Evolutionary conservation across 139 green algal genomes (phyloP).

Genomic region (Trebouxia sp.): DNA sequence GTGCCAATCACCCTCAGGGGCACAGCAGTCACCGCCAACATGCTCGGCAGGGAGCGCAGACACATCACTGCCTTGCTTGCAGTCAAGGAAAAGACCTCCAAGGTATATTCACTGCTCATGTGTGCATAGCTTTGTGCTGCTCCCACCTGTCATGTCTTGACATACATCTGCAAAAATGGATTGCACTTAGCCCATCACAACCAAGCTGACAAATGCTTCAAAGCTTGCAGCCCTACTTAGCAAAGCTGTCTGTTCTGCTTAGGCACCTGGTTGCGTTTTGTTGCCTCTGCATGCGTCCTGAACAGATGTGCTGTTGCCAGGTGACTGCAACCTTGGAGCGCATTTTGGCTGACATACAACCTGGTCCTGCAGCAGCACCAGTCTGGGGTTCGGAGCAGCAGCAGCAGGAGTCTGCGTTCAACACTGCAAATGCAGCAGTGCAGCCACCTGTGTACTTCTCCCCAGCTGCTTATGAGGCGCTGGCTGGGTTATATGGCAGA

Average conservation of each 20-base stretch:
- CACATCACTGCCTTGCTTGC: conserved; percentile 2
- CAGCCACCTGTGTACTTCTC: conserved; percentile 12
- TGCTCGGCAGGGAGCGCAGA: background rate
- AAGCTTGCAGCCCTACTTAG: background rate
- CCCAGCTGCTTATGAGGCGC: background rate
- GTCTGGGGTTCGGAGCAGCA: background rate
- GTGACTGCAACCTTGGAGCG: conserved; percentile 10
- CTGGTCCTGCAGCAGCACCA: background rate
- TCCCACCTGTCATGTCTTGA: too few species aligned
- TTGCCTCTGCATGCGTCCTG: too few species aligned
- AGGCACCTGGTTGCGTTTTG: too few species aligned
- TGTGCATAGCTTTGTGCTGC: background rate
- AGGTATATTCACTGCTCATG: background rate
- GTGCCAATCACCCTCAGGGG: background rate
- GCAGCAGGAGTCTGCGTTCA: conserved; percentile 5
- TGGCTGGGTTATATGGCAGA: background rate
- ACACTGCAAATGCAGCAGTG: background rate
- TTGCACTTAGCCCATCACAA: background rate
- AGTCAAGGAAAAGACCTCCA: background rate
- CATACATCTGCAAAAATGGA: too few species aligned
- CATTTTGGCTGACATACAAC: conserved; percentile 6
- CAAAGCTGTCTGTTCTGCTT: too few species aligned
- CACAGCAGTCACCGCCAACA: background rate
- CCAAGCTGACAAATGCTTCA: background rate
- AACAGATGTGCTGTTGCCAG: background rate